Evolutionary conservation across 2,329 filamentous ascomycete species (phyloP).

Genomic region (Clarireedia sp.): DNA sequence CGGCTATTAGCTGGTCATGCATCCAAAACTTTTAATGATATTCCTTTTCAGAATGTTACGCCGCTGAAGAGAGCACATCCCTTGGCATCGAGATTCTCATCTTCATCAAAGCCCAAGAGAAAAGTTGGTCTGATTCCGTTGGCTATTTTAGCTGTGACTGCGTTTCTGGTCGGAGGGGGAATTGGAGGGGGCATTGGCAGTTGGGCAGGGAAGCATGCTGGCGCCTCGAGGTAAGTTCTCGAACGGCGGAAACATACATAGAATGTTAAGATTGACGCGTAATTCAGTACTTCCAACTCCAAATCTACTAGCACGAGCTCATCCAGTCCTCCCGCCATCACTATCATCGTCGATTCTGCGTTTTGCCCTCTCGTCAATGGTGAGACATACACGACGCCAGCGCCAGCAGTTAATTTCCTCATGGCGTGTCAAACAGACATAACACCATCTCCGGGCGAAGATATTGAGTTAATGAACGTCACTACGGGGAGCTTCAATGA

Average conservation of each 20-base stretch:
- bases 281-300: background rate
- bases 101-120: conserved; percentile 1
- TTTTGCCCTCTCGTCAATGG: conserved; percentile 17
- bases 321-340: conserved; percentile 6
- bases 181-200: conserved; percentile 16
- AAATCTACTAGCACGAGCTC: conserved; percentile 4
- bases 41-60: background rate
- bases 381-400: conserved; percentile 13
- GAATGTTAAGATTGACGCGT: background rate
- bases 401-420: conserved; percentile 11
- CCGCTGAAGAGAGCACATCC: conserved; percentile 5
- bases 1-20: background rate
- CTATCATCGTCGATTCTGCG: conserved; percentile 14
- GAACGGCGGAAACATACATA: background rate
- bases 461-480: conserved; percentile 16
- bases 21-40: background rate
- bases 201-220: background rate
- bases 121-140: conserved; percentile 9
- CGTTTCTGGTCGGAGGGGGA: conserved; percentile 15
- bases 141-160: conserved; percentile 8
- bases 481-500: conserved; percentile 9
- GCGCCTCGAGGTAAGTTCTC: background rate
- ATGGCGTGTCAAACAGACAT: conserved; percentile 15
- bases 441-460: conserved; percentile 3
- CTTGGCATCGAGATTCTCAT: background rate